Base-by-base conservation (phyloP, 495 filamentous ascomycete genomes). In the Amorphotheca resinae region DNA sequence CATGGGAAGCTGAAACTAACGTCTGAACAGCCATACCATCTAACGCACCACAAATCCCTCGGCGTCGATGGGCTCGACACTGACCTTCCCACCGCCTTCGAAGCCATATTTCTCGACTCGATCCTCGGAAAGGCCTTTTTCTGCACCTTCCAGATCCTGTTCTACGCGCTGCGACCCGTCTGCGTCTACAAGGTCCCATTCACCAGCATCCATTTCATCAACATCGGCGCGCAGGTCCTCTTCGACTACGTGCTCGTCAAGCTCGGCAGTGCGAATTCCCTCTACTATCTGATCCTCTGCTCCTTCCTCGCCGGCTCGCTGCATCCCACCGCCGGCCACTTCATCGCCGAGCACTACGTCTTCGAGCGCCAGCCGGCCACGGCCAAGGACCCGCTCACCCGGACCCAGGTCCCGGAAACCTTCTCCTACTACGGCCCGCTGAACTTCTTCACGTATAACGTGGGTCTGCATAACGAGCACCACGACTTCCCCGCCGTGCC, bases 281-380 rank as follows among this genome's bases (percentile, higher is more conserved):
- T 98, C 41, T 67, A 72, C 41, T 99, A 99, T 66, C 61, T 96
- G 30, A 63, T 96, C 4, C 60, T 85, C 33, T 87, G 78, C 48
- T 87, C 82, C 38, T 99, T 99, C 74, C 72, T 96, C 0, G 93
- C 93, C 1, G 93, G 93, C 22, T 84, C 77, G 17, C 70, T 99
- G 33, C 93, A 99, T 62, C 93, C 93, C 4, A 89, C 87, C 40
- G 93, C 93, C 0, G 93, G 84, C 11, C 93, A 99, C 63, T 99
- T 99, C 70, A 96, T 98, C 62, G 87, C 91, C 45, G 93, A 99
- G 64, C 93, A 99, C 72, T 99, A 99, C 70, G 86, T 99, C 49
- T 95, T 96, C 63, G 79, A 82, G 34, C 74, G 79, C 22, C 68
- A 76, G 12, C 63, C 72, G 9, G 58, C 68, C 0, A 64, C 68